Base-by-base conservation (phyloP, 345 rosid genomes). In the Litchi chinensis region DNA sequence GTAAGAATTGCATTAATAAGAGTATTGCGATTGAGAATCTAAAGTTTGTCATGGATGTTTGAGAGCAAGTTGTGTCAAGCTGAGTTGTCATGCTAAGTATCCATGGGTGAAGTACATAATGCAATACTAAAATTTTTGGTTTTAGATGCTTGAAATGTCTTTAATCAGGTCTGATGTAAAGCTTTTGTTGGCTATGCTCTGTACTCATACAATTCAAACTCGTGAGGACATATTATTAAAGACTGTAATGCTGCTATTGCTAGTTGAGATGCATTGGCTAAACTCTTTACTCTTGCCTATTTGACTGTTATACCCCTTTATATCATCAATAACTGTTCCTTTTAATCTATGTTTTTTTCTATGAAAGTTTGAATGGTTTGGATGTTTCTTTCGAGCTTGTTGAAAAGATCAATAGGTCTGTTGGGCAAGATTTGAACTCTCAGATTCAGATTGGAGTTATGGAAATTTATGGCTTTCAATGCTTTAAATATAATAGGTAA, bases 231-330 rank as follows among this genome's bases (percentile, higher is more conserved):
- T 83, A 95, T 95, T 76, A 69, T 95, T 69, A 95, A 95, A 85
- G 92, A 95, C 82, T 90, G 94, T 83, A 83, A 87, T 88, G 97
- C 98, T 82, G 99, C 99, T 84, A 86, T 89, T 84, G 86, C 96
- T 84, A 95, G 97, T 88, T 85, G 99, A 56, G 99, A 95, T 90
- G 94, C 96, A 75, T 84, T 95, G 78, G 95, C 99, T 10, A 95
- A 95, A 95, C 97, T 70, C 90, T 95, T 79, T 95, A 95, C 73
- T 88, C 99, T 77, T 90, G 93, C 63, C 81, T 93, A 79, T 95
- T 95, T 88, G 99, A 95, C 88, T 93, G 99, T 98, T 95, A 89
- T 81, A 76, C 68, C 76, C 80, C 74, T 68, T 28, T 21, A 11
- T 76, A 56, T 74, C 41, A 44, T 71, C 56, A 74, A 54, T 32